Evolutionary conservation across 2,329 filamentous ascomycete species (phyloP), one percentile per base, ranked within the genome.

Genomic region (Fonsecaea monophora): DNA sequence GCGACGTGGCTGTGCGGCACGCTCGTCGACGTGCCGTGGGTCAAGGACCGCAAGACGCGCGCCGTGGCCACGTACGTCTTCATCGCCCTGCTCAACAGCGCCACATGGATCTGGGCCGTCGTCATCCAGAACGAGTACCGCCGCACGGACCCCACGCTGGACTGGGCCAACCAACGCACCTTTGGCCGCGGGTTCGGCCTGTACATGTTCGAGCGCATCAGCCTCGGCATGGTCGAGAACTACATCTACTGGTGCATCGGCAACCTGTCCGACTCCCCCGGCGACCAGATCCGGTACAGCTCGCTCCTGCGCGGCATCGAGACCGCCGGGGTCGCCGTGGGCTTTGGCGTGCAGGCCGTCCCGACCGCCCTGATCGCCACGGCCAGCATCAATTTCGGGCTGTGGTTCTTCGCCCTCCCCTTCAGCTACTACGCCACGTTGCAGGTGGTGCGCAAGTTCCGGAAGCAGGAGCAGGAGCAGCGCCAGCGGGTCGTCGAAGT

Each of bases 221-320:
- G 77, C 66, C 69, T 78, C 0, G 74, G 75, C 3, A 77, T 82
- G 73, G 77, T 81, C 2, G 78, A 82, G 58, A 82, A 82, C 64
- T 82, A 80, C 66, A 80, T 82, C 34, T 82, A 82, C 70, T 82
- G 80, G 81, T 82, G 79, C 59, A 82, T 82, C 63, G 74, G 80
- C 2, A 82, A 82, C 63, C 70, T 82, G 3, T 80, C 80, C 0
- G 79, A 82, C 62, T 81, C 79, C 1, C 79, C 78, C 0, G 79
- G 78, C 0, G 80, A 82, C 56, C 79, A 81, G 69, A 81, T 82
- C 63, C 73, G 81, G 54, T 82, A 82, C 67, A 81, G 78, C 61
- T 80, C 79, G n/a, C 70, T 82, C 45, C 73, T 82, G 38, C 72
- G 80, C 35, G 79, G 78, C 0, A 78, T 81, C 50, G 79, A 82